Percentiles rank a stretch among this genome's conserved stretches.
These are phyloP conservation scores for Colletotrichum viniferum DNA, from an alignment of 2,329 filamentous ascomycete genomes.

Conservation along the genomic window DNA sequence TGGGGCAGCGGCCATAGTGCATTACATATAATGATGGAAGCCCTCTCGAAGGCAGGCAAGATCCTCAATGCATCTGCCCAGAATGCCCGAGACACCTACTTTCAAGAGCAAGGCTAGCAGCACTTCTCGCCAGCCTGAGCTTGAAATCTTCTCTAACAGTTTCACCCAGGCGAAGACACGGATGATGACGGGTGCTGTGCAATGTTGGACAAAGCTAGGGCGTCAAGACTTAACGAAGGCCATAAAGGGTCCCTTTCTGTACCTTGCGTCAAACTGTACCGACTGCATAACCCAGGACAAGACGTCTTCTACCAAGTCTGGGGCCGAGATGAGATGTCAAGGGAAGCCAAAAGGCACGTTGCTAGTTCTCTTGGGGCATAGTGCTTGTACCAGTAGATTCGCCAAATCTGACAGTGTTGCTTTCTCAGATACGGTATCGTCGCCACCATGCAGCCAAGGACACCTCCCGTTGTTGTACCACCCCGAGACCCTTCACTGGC, in stretches of 20 bases:
- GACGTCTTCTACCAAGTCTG: background rate
- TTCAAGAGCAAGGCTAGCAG: slow-evolving; percentile 5
- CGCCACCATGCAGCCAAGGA: background rate
- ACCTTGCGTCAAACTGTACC: background rate
- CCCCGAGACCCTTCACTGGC: background rate
- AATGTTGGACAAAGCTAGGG: slow-evolving; percentile 21
- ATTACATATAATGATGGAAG: slow-evolving; percentile 5
- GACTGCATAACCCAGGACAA: background rate
- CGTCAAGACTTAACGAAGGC: background rate
- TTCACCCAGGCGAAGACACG: slow-evolving; percentile 31
- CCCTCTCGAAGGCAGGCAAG: background rate
- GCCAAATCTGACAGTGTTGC: background rate
- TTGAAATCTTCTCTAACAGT: slow-evolving; percentile 38
- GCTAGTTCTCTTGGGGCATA: background rate
- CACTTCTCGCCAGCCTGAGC: background rate
- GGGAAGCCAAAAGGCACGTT: background rate
- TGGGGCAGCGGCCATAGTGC: background rate
- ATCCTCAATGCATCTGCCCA: slow-evolving; percentile 24
- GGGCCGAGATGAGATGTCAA: background rate
- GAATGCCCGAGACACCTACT: slow-evolving; percentile 15
- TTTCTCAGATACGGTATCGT: background rate
- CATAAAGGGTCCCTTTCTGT: background rate
- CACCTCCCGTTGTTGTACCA: slow-evolving; percentile 4
- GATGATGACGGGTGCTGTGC: slow-evolving; percentile 42
- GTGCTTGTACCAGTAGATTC: background rate